Evolutionary conservation across 2,329 filamentous ascomycete species (phyloP).

Genomic region (Monosporascus sp.): DNA sequence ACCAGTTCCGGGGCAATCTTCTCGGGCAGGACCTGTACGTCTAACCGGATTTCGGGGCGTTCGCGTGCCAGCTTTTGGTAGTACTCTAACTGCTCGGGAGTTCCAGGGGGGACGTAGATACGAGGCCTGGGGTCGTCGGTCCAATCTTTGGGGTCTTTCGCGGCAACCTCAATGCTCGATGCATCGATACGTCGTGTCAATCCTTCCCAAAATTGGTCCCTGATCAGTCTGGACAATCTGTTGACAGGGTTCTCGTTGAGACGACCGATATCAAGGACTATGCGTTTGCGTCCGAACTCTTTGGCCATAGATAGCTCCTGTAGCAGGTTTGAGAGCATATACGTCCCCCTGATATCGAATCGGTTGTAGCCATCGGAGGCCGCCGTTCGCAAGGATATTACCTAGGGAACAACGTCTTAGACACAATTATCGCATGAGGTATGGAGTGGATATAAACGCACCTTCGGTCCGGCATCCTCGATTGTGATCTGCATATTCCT

Average conservation of each 20-base stretch:
- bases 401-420: constrained; percentile 39
- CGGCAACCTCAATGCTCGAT: constrained; percentile 79
- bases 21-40: constrained; percentile 74
- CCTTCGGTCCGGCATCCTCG: constrained; percentile 90
- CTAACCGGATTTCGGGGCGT: constrained; percentile 76
- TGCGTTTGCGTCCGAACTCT: constrained; percentile 82
- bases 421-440: constrained; percentile 4
- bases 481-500: constrained; percentile 96
- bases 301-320: constrained; percentile 92
- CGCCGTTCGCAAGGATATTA: constrained; percentile 77
- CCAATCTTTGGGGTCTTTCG: constrained; percentile 91
- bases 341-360: constrained; percentile 90
- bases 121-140: constrained; percentile 82
- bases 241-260: constrained; percentile 94
- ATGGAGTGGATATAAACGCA: constrained; percentile 28
- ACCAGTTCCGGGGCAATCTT: constrained; percentile 78
- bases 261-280: constrained; percentile 84
- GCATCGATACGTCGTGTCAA: constrained; percentile 87
- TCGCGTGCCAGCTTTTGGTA: constrained; percentile 76
- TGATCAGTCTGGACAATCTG: constrained; percentile 79
- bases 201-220: constrained; percentile 87
- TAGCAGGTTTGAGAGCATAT: constrained; percentile 93
- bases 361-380: constrained; percentile 80
- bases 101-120: constrained; percentile 83
- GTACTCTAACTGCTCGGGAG: constrained; percentile 84